Base-by-base conservation (phyloP, 805 yeast genomes). In the Kodamaea jinghongensis region DNA sequence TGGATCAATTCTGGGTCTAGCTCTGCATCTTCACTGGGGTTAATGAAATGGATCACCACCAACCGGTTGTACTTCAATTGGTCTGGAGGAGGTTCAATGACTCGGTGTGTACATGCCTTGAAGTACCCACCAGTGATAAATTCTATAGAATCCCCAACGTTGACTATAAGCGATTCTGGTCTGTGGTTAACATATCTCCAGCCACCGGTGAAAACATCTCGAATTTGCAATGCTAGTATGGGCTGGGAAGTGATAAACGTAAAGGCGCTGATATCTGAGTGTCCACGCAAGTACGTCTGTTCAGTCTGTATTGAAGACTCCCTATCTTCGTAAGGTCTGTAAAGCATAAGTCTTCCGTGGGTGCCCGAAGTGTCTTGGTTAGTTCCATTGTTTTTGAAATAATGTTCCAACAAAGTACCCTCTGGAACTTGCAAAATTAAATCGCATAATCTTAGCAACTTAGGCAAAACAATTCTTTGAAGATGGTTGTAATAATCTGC, bases 371-470 rank as follows among this genome's bases (percentile, higher is more conserved):
- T 49, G 29, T 55, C 55, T 12, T 28, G 13, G 25, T 49, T 46
- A 15, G 45, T 34, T 5, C 43, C 42, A 6, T 28, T 22, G 9
- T 38, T 17, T 8, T 20, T 9, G 25, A 42, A 42, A 29, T 38
- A 42, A 11, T 28, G 25, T 9, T 15, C 28, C 31, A 22, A 12
- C 5, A 43, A 31, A n/a, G 41, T 42, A 7, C 42, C 44, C 17
- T 42, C 46, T 13, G 42, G 62, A 56, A 81, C 83, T 59, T 84
- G 93, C 90, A 85, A 85, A 51, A 85, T 85, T 50, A 85, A 67
- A 49, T 85, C 45, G 32, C 39, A 42, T 15, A 42, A 36, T n/a
- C 16, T 17, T 13, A 42, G 32, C 26, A 42, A 35, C 15, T 35
- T 34, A 15, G 42, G 45, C 17, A 42, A 28, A 6, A 42, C 35